phyloP scores from a whole-genome alignment of 192 early-diverging fungal genomes.

The Umbelopsis vinacea region DNA sequence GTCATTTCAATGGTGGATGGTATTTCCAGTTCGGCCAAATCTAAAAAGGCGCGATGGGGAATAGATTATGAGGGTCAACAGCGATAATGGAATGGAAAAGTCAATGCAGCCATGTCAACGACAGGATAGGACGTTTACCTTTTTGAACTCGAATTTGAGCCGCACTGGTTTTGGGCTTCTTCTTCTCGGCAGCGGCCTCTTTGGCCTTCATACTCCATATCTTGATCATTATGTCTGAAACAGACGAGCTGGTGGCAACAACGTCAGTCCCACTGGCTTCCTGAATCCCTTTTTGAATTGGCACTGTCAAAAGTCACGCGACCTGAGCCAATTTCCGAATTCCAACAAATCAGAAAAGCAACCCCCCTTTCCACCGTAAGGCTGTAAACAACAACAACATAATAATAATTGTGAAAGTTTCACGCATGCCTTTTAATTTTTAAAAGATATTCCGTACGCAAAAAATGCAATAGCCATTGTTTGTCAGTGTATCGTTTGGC shows the following conservation, averaged over 20 bases:
- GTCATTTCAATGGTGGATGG: slow-evolving; percentile 75
- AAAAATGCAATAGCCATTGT: background rate
- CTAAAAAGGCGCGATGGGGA: slow-evolving; percentile 47
- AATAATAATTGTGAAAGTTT: too few relatives aligned
- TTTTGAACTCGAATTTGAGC: slow-evolving; percentile 94
- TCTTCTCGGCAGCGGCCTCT: slow-evolving; percentile 70
- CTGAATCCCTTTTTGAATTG: too few relatives aligned
- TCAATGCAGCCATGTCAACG: background rate
- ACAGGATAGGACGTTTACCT: slow-evolving; percentile 50
- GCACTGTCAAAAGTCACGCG: background rate
- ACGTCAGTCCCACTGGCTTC: background rate
- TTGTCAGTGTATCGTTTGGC: background rate
- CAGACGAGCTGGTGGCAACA: background rate
- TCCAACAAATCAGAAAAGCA: background rate
- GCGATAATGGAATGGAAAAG: background rate
- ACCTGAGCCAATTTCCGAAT: background rate
- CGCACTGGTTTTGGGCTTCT: slow-evolving; percentile 81
- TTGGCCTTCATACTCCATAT: slow-evolving; percentile 90
- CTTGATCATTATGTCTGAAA: slow-evolving; percentile 69
- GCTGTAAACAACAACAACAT: too few relatives aligned
- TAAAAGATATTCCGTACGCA: background rate
- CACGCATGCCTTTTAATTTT: too few relatives aligned
- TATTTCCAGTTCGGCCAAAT: slow-evolving; percentile 82
- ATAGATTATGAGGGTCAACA: background rate
- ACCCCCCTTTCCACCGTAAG: background rate